Percentiles rank a stretch among this genome's conserved stretches.
phyloP scores from a whole-genome alignment of 345 rosid species.

The Brassica juncea region DNA sequence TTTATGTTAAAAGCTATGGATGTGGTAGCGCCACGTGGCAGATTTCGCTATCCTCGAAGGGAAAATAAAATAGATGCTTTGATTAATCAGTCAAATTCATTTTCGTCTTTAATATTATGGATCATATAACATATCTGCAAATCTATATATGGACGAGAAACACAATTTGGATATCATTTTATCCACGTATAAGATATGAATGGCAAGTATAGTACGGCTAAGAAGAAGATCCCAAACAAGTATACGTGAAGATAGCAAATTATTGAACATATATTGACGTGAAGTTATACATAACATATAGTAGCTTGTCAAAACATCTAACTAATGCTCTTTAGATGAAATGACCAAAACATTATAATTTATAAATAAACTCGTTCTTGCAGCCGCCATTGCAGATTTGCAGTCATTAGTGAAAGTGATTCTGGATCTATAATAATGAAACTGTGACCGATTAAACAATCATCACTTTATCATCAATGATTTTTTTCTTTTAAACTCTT shows the following conservation, averaged over 20 bases:
- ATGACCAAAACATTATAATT: neutral
- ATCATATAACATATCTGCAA: slow-evolving; percentile 15
- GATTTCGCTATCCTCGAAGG: slow-evolving; percentile 29
- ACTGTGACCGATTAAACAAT: neutral
- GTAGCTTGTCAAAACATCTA: slow-evolving; percentile 24
- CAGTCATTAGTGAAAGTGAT: neutral
- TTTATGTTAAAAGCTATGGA: slow-evolving; percentile 32
- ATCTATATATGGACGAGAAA: slow-evolving; percentile 11
- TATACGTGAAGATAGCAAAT: slow-evolving; percentile 5
- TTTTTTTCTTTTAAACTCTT: neutral
- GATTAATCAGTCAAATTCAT: slow-evolving; percentile 32
- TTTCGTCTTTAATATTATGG: slow-evolving; percentile 34
- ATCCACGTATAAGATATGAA: slow-evolving; percentile 3
- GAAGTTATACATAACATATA: slow-evolving; percentile 11
- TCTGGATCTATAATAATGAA: neutral
- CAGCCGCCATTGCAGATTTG: slow-evolving; percentile 4
- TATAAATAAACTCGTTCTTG: neutral
- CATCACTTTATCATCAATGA: neutral
- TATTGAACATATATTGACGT: slow-evolving; percentile 15
- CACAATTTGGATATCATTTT: slow-evolving; percentile 4
- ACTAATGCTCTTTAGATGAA: slow-evolving; percentile 4
- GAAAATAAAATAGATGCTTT: slow-evolving; percentile 29
- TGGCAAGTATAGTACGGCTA: slow-evolving; percentile 20
- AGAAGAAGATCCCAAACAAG: slow-evolving; percentile 30
- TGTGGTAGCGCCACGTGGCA: slow-evolving; percentile 10